Base-by-base conservation (phyloP, 2,329 filamentous ascomycete species). In the Aspergillus latus region DNA sequence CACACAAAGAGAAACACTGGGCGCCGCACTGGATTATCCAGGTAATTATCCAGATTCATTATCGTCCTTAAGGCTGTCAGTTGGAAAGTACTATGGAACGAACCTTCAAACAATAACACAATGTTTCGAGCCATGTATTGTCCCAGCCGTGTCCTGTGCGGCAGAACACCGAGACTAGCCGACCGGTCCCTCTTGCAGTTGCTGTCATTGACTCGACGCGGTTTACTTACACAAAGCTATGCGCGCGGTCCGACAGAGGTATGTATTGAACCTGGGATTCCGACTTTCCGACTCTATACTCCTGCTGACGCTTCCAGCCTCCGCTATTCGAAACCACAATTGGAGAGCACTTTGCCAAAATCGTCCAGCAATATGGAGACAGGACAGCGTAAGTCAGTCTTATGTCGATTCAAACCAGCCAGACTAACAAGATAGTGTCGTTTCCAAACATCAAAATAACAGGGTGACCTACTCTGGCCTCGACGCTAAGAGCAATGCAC, bases 381-480 rank as follows among this genome's bases (percentile, higher is more conserved):
- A 68, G 74, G 46, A 70, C 78, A 62, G 84, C 84, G 81, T 85
- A 63, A 66, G 80, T 68, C 30, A n/a, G 51, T 34, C 29, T 11
- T 28, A 6, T 30, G 8, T 11, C 8, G 15, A 37, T 10, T 2
- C n/a, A 7, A 5, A 15, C 5, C 8, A 15, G 21, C 8, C 13
- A 10, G 30, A 16, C 58, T 60, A 42, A 60, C 46, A 2, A 30
- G 6, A 6, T 48, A 84, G 82, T 8, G 81, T 86, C 26, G 77
- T 87, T 52, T 85, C 79, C 1, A 79, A 77, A 46, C 76, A 86
- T 57, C 90, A 94, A 66, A 83, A 82, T 45, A 75, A 74, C 2
- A 80, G 78, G 1, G 78, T 95, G 54, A 93, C 87, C 0, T 97
- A 96, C 72, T 77, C 85, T 49, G 80, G 80, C 5, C 84, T 99